A percentile compares a stretch with the other conserved stretches of the same genome.
Conservation (phyloP, 768 basidiomycete genomes). For the Lepiota venenata region DNA sequence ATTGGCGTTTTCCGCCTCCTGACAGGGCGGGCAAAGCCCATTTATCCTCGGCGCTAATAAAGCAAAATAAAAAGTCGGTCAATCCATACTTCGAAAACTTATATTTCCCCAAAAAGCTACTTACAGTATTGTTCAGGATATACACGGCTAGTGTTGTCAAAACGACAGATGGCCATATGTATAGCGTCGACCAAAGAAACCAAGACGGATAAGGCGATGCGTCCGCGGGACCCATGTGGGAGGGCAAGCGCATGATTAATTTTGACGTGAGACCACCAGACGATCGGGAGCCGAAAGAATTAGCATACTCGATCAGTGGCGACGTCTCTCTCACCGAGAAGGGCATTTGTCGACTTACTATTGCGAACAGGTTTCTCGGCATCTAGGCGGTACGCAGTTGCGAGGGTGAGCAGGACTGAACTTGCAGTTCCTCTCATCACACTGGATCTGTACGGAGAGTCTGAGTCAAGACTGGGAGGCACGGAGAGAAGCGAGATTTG, state of each 20-base stretch:
- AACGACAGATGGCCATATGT: not conserved
- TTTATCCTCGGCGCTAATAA: no score
- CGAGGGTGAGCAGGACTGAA: slow-evolving; percentile 52
- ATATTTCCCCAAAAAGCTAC: not conserved
- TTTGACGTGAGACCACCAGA: slow-evolving; percentile 4
- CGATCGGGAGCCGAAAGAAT: not conserved
- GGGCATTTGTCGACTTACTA: slow-evolving; percentile 14
- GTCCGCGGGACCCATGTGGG: not conserved
- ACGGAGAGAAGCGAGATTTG: slow-evolving; percentile 12
- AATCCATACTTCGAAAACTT: not conserved
- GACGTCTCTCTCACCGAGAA: not conserved
- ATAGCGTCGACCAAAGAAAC: not conserved
- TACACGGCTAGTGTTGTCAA: slow-evolving; percentile 14
- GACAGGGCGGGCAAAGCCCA: no score
- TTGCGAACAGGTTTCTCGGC: slow-evolving; percentile 31
- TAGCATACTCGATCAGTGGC: not conserved
- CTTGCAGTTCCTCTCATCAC: slow-evolving; percentile 43
- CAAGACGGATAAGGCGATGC: not conserved
- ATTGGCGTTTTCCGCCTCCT: no score
- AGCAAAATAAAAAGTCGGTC: no score
- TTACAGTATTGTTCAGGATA: slow-evolving; percentile 25
- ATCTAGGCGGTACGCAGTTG: slow-evolving; percentile 37
- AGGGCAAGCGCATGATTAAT: not conserved
- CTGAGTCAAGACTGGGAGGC: slow-evolving; percentile 11
- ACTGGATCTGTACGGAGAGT: slow-evolving; percentile 36